Base-by-base conservation (phyloP, 345 rosid genomes). In the Eucalyptus curtisii region DNA sequence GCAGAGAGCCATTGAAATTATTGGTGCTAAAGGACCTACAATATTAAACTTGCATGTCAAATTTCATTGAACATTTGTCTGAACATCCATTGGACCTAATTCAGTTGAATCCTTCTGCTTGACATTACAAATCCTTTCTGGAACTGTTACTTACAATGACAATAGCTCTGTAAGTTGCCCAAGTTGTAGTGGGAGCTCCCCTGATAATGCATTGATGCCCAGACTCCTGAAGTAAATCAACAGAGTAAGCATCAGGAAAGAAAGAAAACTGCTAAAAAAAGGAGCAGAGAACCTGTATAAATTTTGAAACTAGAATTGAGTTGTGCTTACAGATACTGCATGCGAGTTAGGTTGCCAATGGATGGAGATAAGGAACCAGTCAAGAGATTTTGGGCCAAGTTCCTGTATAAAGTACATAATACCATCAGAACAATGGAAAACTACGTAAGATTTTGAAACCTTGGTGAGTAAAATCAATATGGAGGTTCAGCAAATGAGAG, bases 151-250 rank as follows among this genome's bases (percentile, higher is more conserved):
- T 93, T 94, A 95, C 98, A 96, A 68, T 37, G 10, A 33, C 85
- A 59, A 81, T 85, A 95, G 90, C 79, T 94, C 94, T 13, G 94
- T 90, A 88, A 95, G 97, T 90, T 88, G 49, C 68, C 98, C 97
- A 50, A 96, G 91, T 89, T 95, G 97, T 87, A 86, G 92, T 20
- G 97, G 98, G 57, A 96, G 89, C 89, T 95, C 95, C 64, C 97
- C 98, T 24, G 94, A 94, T 49, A 95, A 86, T 2, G 95, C 90
- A 92, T 96, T 95, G 68, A 89, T 91, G 86, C 94, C 95, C 88
- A 96, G 3, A 88, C 7, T 79, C 96, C 98, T 97, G 91, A 17
- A 37, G 8, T 50, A 49, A 86, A 86, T 31, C n/a, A 81, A 64
- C 44, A 52, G 27, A 81, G 33, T 80, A 71, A 71, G 81, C 81